These are phyloP conservation scores for Rhizopogon salebrosus DNA, from an alignment of 768 basidiomycete species.

Conservation along the genomic window DNA sequence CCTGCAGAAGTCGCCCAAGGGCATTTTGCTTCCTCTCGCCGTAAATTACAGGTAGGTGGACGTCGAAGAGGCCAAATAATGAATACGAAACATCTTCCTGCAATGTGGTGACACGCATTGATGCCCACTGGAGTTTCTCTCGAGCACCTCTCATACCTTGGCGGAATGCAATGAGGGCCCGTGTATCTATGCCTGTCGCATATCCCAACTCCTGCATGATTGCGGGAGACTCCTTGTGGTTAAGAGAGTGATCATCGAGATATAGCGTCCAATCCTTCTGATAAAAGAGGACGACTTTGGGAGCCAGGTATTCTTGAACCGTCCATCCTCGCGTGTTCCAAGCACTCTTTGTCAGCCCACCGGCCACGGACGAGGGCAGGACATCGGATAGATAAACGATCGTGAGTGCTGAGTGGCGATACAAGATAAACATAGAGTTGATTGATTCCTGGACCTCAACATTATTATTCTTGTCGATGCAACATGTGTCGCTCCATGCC, in stretches of 20 bases:
- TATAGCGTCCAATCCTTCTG: no score
- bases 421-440: conserved; percentile 26
- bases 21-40: no score
- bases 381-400: no score
- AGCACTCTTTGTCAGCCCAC: conserved; percentile 10
- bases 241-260: not conserved
- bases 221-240: not conserved
- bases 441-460: conserved; percentile 26
- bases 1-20: no score
- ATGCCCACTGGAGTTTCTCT: no score
- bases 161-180: no score
- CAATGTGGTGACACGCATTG: no score
- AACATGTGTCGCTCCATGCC: no score
- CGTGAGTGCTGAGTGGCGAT: no score
- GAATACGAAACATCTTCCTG: not conserved
- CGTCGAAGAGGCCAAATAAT: not conserved
- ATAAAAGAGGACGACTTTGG: no score
- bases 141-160: no score
- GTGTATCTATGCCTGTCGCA: not conserved
- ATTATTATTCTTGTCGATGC: conserved; percentile 24
- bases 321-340: conserved; percentile 25
- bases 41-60: not conserved
- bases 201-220: not conserved
- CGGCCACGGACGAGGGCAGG: conserved; percentile 3
- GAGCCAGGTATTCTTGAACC: no score